Percentiles rank a stretch among this genome's conserved stretches.
Conservation (phyloP, 495 filamentous ascomycete genomes). For the Amphirosellinia nigrospora region DNA sequence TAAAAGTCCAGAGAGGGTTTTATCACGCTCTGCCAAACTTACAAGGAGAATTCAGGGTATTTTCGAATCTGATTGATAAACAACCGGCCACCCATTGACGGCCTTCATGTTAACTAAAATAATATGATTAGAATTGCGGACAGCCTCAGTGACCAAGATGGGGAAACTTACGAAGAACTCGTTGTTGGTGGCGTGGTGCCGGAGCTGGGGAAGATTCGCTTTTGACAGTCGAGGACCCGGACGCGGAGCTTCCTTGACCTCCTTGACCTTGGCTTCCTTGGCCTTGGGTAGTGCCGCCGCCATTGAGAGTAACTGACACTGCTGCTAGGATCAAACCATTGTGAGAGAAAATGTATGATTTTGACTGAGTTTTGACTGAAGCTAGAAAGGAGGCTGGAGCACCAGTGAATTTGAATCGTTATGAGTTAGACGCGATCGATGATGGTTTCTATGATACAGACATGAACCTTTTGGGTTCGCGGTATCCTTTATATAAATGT, state of each 20-base stretch:
- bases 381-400: neutral
- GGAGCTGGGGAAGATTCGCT: slow-evolving; percentile 7
- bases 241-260: slow-evolving; percentile 13
- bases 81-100: neutral
- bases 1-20: neutral
- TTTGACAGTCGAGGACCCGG: slow-evolving; percentile 3
- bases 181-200: slow-evolving; percentile 5
- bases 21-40: neutral
- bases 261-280: too few relatives aligned
- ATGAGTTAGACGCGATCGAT: slow-evolving; percentile 2
- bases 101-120: neutral
- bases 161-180: slow-evolving; percentile 14
- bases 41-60: neutral
- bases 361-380: neutral
- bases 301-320: slow-evolving; percentile 10
- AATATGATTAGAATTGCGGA: neutral
- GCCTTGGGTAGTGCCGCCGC: slow-evolving; percentile 9
- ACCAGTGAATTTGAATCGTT: neutral
- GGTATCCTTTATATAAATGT: slow-evolving; percentile 2
- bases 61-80: neutral
- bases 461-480: neutral
- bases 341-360: neutral
- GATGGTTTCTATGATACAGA: neutral
- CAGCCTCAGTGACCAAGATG: too few relatives aligned
- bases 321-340: slow-evolving; percentile 26